A percentile compares a stretch with the other conserved stretches of the same genome.
phyloP scores from a whole-genome alignment of 306 rosid species.

The Lupinus albus region DNA sequence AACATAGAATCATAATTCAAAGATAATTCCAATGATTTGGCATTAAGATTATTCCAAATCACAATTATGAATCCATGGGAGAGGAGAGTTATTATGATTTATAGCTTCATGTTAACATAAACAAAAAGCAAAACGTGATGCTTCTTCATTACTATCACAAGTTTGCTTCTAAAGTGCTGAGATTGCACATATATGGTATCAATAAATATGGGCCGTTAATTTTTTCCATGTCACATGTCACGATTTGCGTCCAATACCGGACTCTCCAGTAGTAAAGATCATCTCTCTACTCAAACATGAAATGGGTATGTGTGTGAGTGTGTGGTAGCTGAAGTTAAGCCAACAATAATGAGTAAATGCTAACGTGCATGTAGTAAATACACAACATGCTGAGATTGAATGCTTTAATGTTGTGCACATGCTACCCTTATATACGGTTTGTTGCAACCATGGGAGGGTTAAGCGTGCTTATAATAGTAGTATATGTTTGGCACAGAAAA shows the following conservation, averaged over 20 bases:
- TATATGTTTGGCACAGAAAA: constrained; percentile 53
- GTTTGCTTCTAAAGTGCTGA: constrained; percentile 6
- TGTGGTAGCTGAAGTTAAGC: constrained; percentile 44
- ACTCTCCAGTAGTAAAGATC: too few relatives aligned
- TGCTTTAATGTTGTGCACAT: constrained; percentile 54
- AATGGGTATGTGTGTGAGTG: not conserved
- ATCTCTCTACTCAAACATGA: too few relatives aligned
- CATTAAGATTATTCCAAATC: too few relatives aligned
- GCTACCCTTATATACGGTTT: constrained; percentile 31
- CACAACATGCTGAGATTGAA: constrained; percentile 53
- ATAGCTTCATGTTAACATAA: not conserved
- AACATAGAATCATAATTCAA: too few relatives aligned
- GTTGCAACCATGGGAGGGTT: constrained; percentile 36
- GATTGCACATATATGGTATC: constrained; percentile 51
- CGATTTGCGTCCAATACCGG: too few relatives aligned
- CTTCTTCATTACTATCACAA: not conserved
- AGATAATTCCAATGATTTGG: too few relatives aligned
- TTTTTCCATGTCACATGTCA: too few relatives aligned
- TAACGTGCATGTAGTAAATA: constrained; percentile 60
- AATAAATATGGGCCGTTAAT: too few relatives aligned
- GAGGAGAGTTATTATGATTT: too few relatives aligned
- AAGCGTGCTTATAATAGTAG: constrained; percentile 23
- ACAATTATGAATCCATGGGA: too few relatives aligned
- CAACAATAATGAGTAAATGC: constrained; percentile 61
- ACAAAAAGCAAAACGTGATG: not conserved